Evolutionary conservation across 2,329 filamentous ascomycete species (phyloP).

Genomic region (Colletotrichum camelliae): DNA sequence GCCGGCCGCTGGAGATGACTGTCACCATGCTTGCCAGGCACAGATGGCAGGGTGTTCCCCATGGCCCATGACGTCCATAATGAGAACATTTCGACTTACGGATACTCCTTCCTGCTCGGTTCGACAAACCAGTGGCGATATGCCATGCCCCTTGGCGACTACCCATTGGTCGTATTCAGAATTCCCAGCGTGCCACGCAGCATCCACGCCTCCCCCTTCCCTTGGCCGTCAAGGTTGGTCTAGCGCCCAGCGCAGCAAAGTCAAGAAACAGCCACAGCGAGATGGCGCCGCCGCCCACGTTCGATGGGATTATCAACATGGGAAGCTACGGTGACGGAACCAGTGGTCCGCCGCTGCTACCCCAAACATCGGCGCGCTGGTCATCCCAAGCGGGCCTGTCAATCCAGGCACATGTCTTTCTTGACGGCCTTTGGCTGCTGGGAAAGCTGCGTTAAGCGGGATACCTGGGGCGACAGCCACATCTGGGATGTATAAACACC

Average conservation of each 20-base stretch:
- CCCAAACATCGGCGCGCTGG: neutral
- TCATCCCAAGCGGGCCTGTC: neutral
- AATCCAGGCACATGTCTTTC: neutral
- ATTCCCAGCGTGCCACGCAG: neutral
- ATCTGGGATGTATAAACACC: neutral
- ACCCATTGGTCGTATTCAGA: neutral
- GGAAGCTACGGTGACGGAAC: neutral
- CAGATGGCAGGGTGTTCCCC: neutral
- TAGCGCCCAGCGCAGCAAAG: neutral
- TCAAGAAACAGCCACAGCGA: neutral
- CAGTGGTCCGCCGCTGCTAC: neutral
- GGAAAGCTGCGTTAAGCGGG: neutral
- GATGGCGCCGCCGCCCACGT: neutral
- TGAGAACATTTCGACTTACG: neutral
- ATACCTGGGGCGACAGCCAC: neutral
- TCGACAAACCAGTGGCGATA: neutral
- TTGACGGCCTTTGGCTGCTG: neutral
- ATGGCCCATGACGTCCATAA: constrained; percentile 9
- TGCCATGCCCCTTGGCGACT: neutral
- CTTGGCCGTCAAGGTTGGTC: neutral
- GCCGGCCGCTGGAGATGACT: neutral
- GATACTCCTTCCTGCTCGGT: neutral
- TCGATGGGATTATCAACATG: neutral
- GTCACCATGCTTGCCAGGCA: constrained; percentile 6
- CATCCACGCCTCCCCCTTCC: neutral